Evolutionary conservation across 1,284 basidiomycete species (phyloP).

Genomic region (Malassezia nana): DNA sequence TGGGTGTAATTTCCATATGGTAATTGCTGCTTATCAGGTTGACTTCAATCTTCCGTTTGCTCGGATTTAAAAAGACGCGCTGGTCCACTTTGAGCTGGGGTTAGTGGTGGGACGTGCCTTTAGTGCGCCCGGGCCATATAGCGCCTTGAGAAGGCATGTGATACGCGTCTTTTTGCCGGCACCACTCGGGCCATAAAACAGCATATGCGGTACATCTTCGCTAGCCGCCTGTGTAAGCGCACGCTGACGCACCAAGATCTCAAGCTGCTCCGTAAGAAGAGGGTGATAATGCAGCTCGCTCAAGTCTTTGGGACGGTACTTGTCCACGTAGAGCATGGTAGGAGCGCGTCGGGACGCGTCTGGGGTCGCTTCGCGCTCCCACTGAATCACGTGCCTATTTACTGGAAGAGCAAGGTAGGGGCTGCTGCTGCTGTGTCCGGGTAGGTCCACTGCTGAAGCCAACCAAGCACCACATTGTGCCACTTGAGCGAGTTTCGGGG

Average conservation of each 20-base stretch:
- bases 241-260: slow-evolving; percentile 59
- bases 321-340: slow-evolving; percentile 43
- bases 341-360: background rate
- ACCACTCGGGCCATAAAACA: slow-evolving; percentile 94
- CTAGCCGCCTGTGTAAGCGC: slow-evolving; percentile 25
- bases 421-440: background rate
- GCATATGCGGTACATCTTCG: slow-evolving; percentile 84
- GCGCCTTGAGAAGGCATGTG: slow-evolving; percentile 63
- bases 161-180: slow-evolving; percentile 98
- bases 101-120: slow-evolving; percentile 56
- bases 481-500: slow-evolving; percentile 26
- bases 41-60: slow-evolving; percentile 85
- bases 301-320: slow-evolving; percentile 79
- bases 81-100: slow-evolving; percentile 91
- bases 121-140: slow-evolving; percentile 85
- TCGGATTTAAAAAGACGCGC: slow-evolving; percentile 86
- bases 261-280: slow-evolving; percentile 67
- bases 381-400: background rate
- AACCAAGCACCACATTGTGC: slow-evolving; percentile 32
- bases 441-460: slow-evolving; percentile 23
- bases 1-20: slow-evolving; percentile 95
- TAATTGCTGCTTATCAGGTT: slow-evolving; percentile 87
- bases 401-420: background rate
- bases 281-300: slow-evolving; percentile 81
- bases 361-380: background rate